A percentile compares a stretch with the other conserved stretches of the same genome.
These are phyloP conservation scores for Phyllosticta citribraziliensis DNA, from an alignment of 2,329 filamentous ascomycete species.

Conservation along the genomic window DNA sequence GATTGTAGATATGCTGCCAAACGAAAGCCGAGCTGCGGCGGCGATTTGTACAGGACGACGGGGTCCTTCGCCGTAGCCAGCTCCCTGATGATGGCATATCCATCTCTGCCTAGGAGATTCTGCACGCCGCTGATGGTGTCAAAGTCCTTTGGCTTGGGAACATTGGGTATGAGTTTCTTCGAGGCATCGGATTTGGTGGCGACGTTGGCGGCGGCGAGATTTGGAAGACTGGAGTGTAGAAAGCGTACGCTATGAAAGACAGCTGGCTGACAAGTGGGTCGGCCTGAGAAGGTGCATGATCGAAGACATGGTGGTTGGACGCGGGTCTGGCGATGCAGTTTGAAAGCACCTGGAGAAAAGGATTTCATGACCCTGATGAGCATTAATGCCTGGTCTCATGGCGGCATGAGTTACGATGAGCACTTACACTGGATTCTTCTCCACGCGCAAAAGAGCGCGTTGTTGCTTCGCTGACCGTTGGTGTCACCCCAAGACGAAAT, in stretches of 20 bases:
- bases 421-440: neutral
- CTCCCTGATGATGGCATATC: neutral
- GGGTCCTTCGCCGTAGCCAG: neutral
- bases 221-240: neutral
- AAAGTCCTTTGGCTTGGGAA: neutral
- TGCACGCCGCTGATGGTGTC: neutral
- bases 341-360: neutral
- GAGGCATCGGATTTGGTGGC: neutral
- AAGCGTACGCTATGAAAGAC: neutral
- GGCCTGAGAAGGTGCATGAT: neutral
- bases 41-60: neutral
- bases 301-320: neutral
- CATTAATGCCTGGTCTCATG: neutral
- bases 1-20: neutral
- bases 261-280: neutral
- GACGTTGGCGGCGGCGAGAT: neutral
- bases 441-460: neutral
- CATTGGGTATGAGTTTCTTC: neutral
- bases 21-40: constrained; percentile 2
- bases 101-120: neutral
- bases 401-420: neutral
- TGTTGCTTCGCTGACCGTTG: neutral
- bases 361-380: neutral
- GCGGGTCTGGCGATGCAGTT: neutral
- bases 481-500: neutral